A percentile compares a stretch with the other conserved stretches of the same genome.
Conservation (phyloP, 768 basidiomycete species). For the Lepiota venenata region DNA sequence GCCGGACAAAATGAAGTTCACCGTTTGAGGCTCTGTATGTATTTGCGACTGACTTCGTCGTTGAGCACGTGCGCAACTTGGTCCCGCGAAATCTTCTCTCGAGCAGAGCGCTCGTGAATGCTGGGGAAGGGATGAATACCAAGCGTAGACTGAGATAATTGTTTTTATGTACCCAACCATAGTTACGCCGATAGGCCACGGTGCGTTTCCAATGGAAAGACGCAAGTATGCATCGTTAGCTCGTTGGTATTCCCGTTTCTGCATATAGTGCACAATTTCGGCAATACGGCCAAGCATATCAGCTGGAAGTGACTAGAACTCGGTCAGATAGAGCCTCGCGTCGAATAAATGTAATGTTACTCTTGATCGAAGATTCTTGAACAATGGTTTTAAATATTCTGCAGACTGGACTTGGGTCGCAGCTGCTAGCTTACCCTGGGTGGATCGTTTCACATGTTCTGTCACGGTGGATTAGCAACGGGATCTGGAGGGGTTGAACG, state of each 20-base stretch:
- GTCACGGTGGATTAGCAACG: constrained; percentile 3
- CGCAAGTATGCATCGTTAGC: constrained; percentile 98
- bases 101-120: constrained; percentile 96
- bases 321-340: neutral
- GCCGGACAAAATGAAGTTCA: constrained; percentile 26
- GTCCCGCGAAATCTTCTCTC: constrained; percentile 96
- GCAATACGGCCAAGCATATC: constrained; percentile 86
- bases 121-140: constrained; percentile 32
- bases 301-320: constrained; percentile 60
- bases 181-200: constrained; percentile 99
- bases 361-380: constrained; percentile 84
- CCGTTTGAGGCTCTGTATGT: constrained; percentile 97
- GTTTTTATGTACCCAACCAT: constrained; percentile 83
- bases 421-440: constrained; percentile 90
- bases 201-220: constrained; percentile 95
- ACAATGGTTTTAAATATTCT: constrained; percentile 95
- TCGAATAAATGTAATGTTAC: constrained; percentile 41
- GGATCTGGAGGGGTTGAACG: neutral
- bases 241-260: constrained; percentile 89
- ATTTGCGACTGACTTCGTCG: constrained; percentile 98
- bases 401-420: constrained; percentile 95
- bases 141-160: neutral
- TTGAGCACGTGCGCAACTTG: constrained; percentile 98
- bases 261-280: constrained; percentile 97
- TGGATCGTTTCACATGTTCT: constrained; percentile 86